Evolutionary conservation across 1,284 basidiomycete species (phyloP), one percentile per base, ranked within the genome.

Genomic region (Neotropicomus parvogracilis): DNA sequence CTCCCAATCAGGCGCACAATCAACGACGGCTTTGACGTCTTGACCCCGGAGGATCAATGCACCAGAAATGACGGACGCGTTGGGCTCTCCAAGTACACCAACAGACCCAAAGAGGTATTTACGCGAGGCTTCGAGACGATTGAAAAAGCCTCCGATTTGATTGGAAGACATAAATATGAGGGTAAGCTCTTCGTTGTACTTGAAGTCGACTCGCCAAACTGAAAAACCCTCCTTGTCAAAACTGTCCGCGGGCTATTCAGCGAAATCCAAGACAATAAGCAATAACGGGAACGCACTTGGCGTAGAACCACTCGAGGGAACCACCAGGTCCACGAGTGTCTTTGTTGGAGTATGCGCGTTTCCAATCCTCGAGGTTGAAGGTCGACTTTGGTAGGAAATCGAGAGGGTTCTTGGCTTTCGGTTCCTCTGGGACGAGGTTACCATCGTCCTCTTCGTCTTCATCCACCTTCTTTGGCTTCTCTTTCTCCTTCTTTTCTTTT

Each of bases 331-430:
- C 88, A 50, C 89, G 83, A 32, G 95, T 97, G 49, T 97, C 95
- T 72, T 88, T 86, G 86, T 98, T 98, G 60, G 93, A 97, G 80
- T 98, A 98, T 50, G 89, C 86, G 46, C 93, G 85, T 76, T 98
- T 98, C 91, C 91, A 97, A 74, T 97, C 94, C 71, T 98, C 95
- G 50, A 98, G 85, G 76, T 94, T 93, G 77, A 97, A 89, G 13
- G 80, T 73, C 16, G 90, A 92, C 75, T 95, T 95, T 59, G 95
- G 92, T 48, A 97, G 81, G 53, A 79, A 78, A 58, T 97, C 95
- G 45, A 97, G 84, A 27, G 95, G 95, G 81, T 97, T 97, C 82
- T 95, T 95, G 50, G 75, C 79, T 73, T 95, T 87, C 59, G 85
- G 83, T 65, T 82, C 81, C 48, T 80, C 78, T 20, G 76, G 75